Conservation (phyloP, 108 stramenopile genomes). For the Cylindrotheca fusiformis region DNA sequence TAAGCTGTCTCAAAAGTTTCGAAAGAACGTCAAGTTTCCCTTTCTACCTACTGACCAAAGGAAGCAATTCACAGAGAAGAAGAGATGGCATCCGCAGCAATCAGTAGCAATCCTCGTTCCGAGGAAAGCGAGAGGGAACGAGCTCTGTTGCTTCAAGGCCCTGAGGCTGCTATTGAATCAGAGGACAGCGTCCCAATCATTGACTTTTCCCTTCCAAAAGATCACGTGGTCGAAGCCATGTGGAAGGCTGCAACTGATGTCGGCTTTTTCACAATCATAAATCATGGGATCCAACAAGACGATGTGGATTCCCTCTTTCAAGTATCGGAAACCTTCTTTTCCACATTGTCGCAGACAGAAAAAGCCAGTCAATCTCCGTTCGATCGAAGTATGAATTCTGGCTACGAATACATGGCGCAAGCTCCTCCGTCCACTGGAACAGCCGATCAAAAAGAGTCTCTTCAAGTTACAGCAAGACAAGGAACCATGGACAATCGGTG, state of each 20-base stretch:
- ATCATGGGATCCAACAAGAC: constrained; percentile 39
- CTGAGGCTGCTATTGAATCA: too few species aligned
- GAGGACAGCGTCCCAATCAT: constrained; percentile 46
- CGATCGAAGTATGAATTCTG: constrained; percentile 25
- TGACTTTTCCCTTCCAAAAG: constrained; percentile 23
- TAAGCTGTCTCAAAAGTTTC: too few species aligned
- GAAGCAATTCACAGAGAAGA: too few species aligned
- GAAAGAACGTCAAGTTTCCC: too few species aligned
- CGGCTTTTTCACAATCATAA: constrained; percentile 45
- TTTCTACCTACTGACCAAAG: too few species aligned
- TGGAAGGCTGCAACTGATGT: constrained; percentile 45
- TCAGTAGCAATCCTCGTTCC: too few species aligned
- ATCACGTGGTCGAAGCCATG: constrained; percentile 29
- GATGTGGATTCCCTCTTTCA: constrained; percentile 33
- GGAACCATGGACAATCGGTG: constrained; percentile 53
- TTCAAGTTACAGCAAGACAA: constrained; percentile 50
- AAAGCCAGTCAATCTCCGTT: constrained; percentile 44
- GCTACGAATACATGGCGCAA: constrained; percentile 44
- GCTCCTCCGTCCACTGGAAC: constrained; percentile 36
- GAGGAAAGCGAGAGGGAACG: too few species aligned
- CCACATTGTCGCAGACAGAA: constrained; percentile 2
- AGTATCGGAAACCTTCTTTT: constrained; percentile 34
- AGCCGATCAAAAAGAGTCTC: constrained; percentile 47
- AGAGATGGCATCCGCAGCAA: too few species aligned
- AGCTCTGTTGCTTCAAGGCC: too few species aligned